phyloP scores from a whole-genome alignment of 345 rosid genomes.

The Citrus hindsii region DNA sequence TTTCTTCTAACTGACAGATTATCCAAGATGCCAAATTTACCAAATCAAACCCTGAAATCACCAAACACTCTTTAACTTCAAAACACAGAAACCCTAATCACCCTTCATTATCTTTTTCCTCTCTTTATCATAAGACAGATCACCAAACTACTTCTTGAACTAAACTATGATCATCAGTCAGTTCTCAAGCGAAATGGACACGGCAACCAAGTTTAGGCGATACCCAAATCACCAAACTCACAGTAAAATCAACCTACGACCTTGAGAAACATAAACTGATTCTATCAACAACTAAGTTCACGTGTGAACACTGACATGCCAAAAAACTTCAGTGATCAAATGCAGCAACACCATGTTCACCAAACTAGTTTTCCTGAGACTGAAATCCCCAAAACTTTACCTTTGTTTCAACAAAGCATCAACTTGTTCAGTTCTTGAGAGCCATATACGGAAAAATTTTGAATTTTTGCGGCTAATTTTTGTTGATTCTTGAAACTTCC shows the following conservation, averaged over 20 bases:
- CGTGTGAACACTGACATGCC: background rate
- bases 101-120: background rate
- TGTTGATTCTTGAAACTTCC: slow-evolving; percentile 12
- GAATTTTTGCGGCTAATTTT: background rate
- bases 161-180: slow-evolving; percentile 18
- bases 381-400: background rate
- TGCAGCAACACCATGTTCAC: slow-evolving; percentile 4
- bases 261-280: background rate
- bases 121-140: slow-evolving; percentile 1
- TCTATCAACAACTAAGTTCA: background rate
- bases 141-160: slow-evolving; percentile 16
- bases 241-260: background rate
- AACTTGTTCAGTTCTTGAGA: background rate
- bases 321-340: slow-evolving; percentile 11
- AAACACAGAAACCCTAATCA: slow-evolving; percentile 17
- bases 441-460: background rate
- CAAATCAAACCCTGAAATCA: slow-evolving; percentile 35
- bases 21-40: slow-evolving; percentile 38
- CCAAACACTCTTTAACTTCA: slow-evolving; percentile 32
- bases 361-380: background rate
- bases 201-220: slow-evolving; percentile 9
- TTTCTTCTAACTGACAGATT: slow-evolving; percentile 14
- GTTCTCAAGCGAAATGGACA: slow-evolving; percentile 18
- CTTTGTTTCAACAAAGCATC: background rate
- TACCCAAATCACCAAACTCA: slow-evolving; percentile 8